A percentile compares a stretch with the other conserved stretches of the same genome.
phyloP scores from a whole-genome alignment of 441 rosid species.

The Melastoma candidum region DNA sequence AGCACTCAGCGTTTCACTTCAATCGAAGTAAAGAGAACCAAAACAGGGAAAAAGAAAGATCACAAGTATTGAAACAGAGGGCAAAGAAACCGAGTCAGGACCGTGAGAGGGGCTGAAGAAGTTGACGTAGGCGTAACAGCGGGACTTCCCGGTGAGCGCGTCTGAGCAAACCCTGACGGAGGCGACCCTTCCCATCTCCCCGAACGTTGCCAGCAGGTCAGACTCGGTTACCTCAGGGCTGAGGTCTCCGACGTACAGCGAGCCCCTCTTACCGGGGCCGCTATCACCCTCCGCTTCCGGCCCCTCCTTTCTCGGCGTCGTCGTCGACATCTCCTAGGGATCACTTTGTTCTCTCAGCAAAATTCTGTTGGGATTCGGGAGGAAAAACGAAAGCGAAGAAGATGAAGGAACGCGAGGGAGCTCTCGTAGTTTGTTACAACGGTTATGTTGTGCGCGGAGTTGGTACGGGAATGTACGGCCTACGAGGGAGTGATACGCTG shows the following conservation, averaged over 20 bases:
- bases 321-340: too few relatives aligned
- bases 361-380: too few relatives aligned
- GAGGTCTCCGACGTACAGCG: slow-evolving; percentile 50
- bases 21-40: background rate
- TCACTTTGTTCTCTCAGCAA: too few relatives aligned
- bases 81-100: slow-evolving; percentile 4
- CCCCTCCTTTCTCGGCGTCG: background rate
- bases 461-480: too few relatives aligned
- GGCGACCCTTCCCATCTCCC: slow-evolving; percentile 13
- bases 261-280: slow-evolving; percentile 2
- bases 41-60: background rate
- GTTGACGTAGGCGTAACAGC: slow-evolving; percentile 44
- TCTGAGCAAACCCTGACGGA: slow-evolving; percentile 38
- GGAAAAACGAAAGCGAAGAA: too few relatives aligned
- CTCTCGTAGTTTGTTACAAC: too few relatives aligned
- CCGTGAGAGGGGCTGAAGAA: slow-evolving; percentile 26
- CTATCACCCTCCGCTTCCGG: background rate
- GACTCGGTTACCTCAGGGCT: slow-evolving; percentile 27
- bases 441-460: too few relatives aligned
- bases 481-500: too few relatives aligned
- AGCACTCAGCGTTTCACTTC: too few relatives aligned
- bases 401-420: too few relatives aligned
- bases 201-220: slow-evolving; percentile 25
- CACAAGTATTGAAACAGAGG: background rate
- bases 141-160: slow-evolving; percentile 26